Evolutionary conservation across 768 basidiomycete species (phyloP).

Genomic region (Tylopilus plumbeoviolaceoides): DNA sequence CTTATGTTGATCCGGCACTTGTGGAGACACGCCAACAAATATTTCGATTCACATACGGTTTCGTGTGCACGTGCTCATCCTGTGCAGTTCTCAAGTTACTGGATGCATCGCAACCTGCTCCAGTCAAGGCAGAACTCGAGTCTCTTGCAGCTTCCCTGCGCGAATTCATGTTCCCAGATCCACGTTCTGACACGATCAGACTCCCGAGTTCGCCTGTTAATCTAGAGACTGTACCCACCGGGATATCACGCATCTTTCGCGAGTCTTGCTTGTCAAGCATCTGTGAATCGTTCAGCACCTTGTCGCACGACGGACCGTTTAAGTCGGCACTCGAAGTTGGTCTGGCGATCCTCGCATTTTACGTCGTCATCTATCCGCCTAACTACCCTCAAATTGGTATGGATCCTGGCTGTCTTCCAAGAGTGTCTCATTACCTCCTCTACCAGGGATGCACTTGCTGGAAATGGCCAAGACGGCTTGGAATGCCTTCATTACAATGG

Average conservation of each 20-base stretch:
- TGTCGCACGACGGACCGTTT: conserved; percentile 66
- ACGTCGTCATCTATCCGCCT: conserved; percentile 64
- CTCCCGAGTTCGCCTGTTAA: conserved; percentile 25
- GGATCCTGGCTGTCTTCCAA: conserved; percentile 8
- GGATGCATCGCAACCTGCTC: conserved; percentile 38
- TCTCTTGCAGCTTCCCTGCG: conserved; percentile 33
- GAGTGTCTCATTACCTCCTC: not conserved
- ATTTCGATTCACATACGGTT: conserved; percentile 61
- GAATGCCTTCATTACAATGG: conserved; percentile 51
- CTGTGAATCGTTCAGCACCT: conserved; percentile 59
- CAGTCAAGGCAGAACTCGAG: conserved; percentile 15
- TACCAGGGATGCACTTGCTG: conserved; percentile 65
- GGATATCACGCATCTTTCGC: conserved; percentile 44
- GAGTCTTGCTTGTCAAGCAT: conserved; percentile 55
- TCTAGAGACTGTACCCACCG: conserved; percentile 33
- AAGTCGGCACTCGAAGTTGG: conserved; percentile 51
- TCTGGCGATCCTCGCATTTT: conserved; percentile 57
- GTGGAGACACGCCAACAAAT: conserved; percentile 55
- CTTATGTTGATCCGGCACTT: conserved; percentile 78
- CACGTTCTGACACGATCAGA: conserved; percentile 13
- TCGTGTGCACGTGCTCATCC: conserved; percentile 57
- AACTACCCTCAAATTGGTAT: conserved; percentile 83
- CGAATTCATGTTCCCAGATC: conserved; percentile 35
- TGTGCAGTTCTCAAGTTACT: conserved; percentile 45
- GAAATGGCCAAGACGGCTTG: conserved; percentile 76